Evolutionary conservation across 2,329 filamentous ascomycete species (phyloP).

Genomic region (Verticillium longisporum): DNA sequence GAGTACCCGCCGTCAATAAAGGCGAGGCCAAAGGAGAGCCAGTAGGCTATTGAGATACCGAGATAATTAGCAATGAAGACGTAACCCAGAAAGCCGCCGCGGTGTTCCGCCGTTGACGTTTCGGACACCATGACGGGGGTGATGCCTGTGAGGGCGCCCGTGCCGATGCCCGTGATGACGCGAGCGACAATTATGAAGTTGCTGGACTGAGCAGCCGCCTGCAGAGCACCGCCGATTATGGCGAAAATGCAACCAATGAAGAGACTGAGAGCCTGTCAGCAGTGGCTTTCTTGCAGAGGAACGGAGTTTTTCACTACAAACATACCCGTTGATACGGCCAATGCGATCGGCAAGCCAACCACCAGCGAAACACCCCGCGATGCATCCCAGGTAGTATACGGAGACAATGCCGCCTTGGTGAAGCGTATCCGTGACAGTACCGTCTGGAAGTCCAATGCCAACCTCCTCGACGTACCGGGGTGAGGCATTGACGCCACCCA

Average conservation of each 20-base stretch:
- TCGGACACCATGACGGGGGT: slow-evolving; percentile 68
- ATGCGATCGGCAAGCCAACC: slow-evolving; percentile 44
- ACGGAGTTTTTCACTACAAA: neutral
- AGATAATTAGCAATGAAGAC: slow-evolving; percentile 65
- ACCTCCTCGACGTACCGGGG: slow-evolving; percentile 33
- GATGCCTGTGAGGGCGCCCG: slow-evolving; percentile 64
- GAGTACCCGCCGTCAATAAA: neutral
- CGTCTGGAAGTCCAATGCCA: slow-evolving; percentile 35
- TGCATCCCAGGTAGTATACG: slow-evolving; percentile 45
- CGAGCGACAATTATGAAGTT: slow-evolving; percentile 46
- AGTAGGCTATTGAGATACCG: slow-evolving; percentile 36
- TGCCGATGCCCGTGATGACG: slow-evolving; percentile 58
- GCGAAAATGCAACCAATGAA: slow-evolving; percentile 39
- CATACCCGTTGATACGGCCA: slow-evolving; percentile 37
- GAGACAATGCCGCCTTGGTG: slow-evolving; percentile 46
- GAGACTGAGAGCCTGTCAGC: slow-evolving; percentile 22
- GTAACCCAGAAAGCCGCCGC: slow-evolving; percentile 63
- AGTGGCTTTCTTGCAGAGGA: too few species aligned
- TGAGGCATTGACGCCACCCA: slow-evolving; percentile 40
- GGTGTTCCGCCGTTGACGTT: slow-evolving; percentile 58
- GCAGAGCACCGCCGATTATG: slow-evolving; percentile 40
- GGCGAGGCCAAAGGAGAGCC: slow-evolving; percentile 26
- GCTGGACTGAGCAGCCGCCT: slow-evolving; percentile 34
- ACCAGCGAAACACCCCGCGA: slow-evolving; percentile 42
- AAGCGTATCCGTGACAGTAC: slow-evolving; percentile 36